Conservation (phyloP, 2,329 filamentous ascomycete genomes). For the Ceratocystis variospora region DNA sequence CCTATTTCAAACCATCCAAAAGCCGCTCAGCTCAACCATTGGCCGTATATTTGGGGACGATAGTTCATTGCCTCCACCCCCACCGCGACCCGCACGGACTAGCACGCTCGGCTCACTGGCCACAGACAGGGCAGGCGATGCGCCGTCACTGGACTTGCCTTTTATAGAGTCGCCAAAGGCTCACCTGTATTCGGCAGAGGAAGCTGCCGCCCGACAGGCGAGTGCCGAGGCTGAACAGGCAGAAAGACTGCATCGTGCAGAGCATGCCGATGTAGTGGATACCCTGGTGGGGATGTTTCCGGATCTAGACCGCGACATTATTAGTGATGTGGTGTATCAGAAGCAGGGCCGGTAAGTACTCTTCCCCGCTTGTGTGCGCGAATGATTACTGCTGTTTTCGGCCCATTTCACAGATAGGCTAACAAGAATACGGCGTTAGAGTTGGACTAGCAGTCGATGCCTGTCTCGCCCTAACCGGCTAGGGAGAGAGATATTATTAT, state of each 20-base stretch:
- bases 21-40: conserved; percentile 67
- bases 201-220: conserved; percentile 78
- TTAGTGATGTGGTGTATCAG: conserved; percentile 89
- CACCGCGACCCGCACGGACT: conserved; percentile 16
- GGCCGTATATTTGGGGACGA: conserved; percentile 83
- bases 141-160: conserved; percentile 8
- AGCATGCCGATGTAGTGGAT: conserved; percentile 85
- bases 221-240: conserved; percentile 83
- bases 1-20: conserved; percentile 78
- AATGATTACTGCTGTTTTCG: neutral
- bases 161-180: neutral
- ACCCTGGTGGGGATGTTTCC: conserved; percentile 95
- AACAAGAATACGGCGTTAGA: conserved; percentile 32
- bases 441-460: conserved; percentile 77
- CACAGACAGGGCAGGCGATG: conserved; percentile 1
- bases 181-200: conserved; percentile 48
- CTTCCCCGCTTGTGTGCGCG: neutral
- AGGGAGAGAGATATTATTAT: neutral
- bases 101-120: conserved; percentile 26
- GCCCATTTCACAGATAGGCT: conserved; percentile 19
- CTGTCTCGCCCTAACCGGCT: conserved; percentile 55
- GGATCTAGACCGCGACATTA: conserved; percentile 81
- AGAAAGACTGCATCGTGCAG: conserved; percentile 62
- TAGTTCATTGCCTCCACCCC: conserved; percentile 25
- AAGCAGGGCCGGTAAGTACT: conserved; percentile 75